Evolutionary conservation across 305 asterid genomes (phyloP).

Genomic region (Lippia alba): DNA sequence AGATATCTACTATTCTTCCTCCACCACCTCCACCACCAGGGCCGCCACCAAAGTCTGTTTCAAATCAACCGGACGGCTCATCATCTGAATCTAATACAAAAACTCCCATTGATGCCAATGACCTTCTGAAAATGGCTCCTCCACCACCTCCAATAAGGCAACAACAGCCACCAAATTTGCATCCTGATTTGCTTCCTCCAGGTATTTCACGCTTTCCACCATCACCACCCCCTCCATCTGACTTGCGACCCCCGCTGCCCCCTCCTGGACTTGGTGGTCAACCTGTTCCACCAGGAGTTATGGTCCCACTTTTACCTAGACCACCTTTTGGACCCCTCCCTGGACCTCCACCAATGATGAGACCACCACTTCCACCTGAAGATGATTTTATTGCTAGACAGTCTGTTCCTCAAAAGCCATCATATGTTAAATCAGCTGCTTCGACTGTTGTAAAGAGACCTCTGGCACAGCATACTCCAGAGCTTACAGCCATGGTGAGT

Average conservation of each 20-base stretch:
- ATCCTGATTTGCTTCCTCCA: constrained; percentile 67
- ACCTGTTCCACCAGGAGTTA: constrained; percentile 71
- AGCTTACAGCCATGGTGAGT: constrained; percentile 96
- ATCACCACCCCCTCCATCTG: constrained; percentile 83
- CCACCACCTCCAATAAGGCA: constrained; percentile 74
- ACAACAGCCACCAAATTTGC: constrained; percentile 60
- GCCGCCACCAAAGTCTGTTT: constrained; percentile 41
- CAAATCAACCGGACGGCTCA: constrained; percentile 54
- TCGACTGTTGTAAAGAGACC: constrained; percentile 99
- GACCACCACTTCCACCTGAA: constrained; percentile 95
- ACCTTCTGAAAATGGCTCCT: constrained; percentile 66
- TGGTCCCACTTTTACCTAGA: constrained; percentile 70
- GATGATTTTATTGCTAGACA: constrained; percentile 55
- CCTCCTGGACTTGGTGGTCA: constrained; percentile 72
- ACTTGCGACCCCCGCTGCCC: constrained; percentile 64
- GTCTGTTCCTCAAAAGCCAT: constrained; percentile 76
- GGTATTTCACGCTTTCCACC: constrained; percentile 67
- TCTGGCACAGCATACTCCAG: constrained; percentile 98
- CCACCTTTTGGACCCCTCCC: constrained; percentile 86
- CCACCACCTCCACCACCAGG: constrained; percentile 80
- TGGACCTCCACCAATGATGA: constrained; percentile 75
- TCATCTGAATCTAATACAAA: constrained; percentile 64
- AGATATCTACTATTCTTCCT: constrained; percentile 65
- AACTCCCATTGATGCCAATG: constrained; percentile 53
- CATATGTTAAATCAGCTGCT: constrained; percentile 94